These are phyloP conservation scores for Aspergillus sp. DNA, from an alignment of 2,329 filamentous ascomycete species.

Conservation along the genomic window DNA sequence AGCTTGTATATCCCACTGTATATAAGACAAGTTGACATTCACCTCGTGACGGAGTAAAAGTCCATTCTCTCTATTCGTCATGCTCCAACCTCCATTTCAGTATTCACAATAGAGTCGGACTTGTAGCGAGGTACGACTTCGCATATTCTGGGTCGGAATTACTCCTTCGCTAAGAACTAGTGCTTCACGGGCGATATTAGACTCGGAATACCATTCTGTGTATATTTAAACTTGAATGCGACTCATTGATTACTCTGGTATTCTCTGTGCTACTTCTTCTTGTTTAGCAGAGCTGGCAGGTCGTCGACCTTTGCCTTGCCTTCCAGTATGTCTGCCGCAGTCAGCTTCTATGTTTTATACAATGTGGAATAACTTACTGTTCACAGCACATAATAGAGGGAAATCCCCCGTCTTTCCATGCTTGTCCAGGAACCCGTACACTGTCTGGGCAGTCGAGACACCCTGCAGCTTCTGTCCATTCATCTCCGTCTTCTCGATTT, in stretches of 20 bases:
- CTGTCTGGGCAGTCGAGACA: slow-evolving; percentile 15
- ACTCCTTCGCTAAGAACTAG: too few species aligned
- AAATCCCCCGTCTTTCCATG: slow-evolving; percentile 15
- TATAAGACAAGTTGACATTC: too few species aligned
- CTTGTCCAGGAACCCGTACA: slow-evolving; percentile 14
- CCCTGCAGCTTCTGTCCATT: slow-evolving; percentile 21
- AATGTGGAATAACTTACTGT: slow-evolving; percentile 2
- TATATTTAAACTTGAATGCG: too few species aligned
- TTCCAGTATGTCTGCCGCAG: background rate
- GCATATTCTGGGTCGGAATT: too few species aligned
- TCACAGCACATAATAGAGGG: slow-evolving; percentile 15
- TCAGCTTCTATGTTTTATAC: background rate
- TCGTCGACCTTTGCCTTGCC: background rate
- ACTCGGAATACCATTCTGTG: too few species aligned
- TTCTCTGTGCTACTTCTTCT: background rate
- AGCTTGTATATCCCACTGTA: too few species aligned
- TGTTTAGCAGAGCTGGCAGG: background rate
- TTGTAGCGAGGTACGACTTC: too few species aligned
- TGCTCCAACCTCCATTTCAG: too few species aligned
- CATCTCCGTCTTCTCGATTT: slow-evolving; percentile 19
- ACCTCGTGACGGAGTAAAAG: too few species aligned
- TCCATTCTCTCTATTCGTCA: background rate
- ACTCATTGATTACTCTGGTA: too few species aligned
- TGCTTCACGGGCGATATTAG: too few species aligned
- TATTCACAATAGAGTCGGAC: too few species aligned